Base-by-base conservation (phyloP, 495 filamentous ascomycete genomes). In the Aspergillus funiculosus region DNA sequence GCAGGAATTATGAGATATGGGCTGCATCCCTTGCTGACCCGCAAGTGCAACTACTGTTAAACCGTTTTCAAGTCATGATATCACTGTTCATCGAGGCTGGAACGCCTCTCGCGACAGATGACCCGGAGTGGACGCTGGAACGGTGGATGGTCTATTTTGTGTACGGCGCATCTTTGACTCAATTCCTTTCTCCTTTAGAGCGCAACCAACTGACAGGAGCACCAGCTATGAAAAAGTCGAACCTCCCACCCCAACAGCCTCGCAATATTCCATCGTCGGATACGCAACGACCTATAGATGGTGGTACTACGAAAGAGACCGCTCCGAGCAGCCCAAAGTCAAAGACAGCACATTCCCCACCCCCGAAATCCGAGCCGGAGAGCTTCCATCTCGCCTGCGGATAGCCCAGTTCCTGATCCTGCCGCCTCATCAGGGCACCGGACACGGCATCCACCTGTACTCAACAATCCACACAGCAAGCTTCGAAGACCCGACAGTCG, bases 381-480 rank as follows among this genome's bases (percentile, higher is more conserved):
- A 68, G 52, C 72, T 83, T 2, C 83, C 82, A 41, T 75, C 80
- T 52, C 82, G 92, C 9, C 74, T 83, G 29, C 77, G 92, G 15
- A 92, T 99, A 50, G 91, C 91, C 2, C 92, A 99, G 62, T 95
- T 97, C 70, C 57, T 97, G 17, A 83, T 99, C 52, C 80, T 99
- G 6, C 94, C 90, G 4, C 84, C 87, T 15, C 94, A 86, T 62
- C 89, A 94, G 60, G 68, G 74, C 43, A 77, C 81, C 37, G 86
- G 86, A 14, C 80, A 92, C 50, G 92, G 94, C 36, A 76, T 80
- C 11, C 72, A 80, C 30, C 79, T 98, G 41, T 98, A 96, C 72
- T 79, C 78, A 42, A 72, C 80, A 26, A 85, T 97, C 54, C 84
- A 85, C 51, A 59, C 71, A 0, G 64, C 76, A 48, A 86, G 85